These are phyloP conservation scores for Austroboletus eburneus DNA, from an alignment of 768 basidiomycete genomes.

Conservation along the genomic window DNA sequence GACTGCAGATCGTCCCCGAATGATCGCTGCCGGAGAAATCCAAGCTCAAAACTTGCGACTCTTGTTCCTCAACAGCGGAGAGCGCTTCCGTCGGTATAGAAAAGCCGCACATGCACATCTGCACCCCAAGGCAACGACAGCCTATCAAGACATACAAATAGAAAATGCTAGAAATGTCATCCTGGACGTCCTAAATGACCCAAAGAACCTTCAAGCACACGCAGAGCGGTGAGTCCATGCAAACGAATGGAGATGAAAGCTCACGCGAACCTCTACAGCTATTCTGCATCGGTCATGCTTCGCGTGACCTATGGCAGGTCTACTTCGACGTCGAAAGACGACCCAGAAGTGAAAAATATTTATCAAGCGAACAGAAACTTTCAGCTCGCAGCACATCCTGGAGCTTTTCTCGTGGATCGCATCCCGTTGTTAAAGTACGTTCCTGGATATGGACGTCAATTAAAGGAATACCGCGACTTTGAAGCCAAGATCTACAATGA, in stretches of 20 bases:
- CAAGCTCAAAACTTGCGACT: conserved; percentile 50
- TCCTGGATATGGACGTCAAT: conserved; percentile 53
- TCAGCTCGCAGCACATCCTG: conserved; percentile 25
- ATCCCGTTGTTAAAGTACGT: conserved; percentile 38
- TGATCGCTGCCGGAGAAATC: conserved; percentile 50
- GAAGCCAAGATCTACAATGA: conserved; percentile 47
- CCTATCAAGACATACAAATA: conserved; percentile 43
- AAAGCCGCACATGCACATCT: conserved; percentile 52
- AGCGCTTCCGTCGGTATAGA: conserved; percentile 50
- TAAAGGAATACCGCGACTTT: conserved; percentile 47
- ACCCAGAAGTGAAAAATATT: conserved; percentile 19
- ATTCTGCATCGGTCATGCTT: conserved; percentile 19
- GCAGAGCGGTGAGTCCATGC: conserved; percentile 41
- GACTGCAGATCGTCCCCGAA: conserved; percentile 46
- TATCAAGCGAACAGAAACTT: conserved; percentile 21
- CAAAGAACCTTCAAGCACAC: conserved; percentile 37
- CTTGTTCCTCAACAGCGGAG: conserved; percentile 47
- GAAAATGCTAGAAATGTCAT: conserved; percentile 26
- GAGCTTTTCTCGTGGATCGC: conserved; percentile 33
- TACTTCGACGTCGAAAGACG: conserved; percentile 17
- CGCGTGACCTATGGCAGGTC: conserved; percentile 24
- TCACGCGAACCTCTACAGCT: conserved; percentile 14
- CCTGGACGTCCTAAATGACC: conserved; percentile 30
- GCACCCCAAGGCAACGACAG: conserved; percentile 41
- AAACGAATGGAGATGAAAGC: background rate